Percentiles rank a stretch among this genome's conserved stretches.
phyloP scores from a whole-genome alignment of 805 yeast species.

The Monosporozyma aerobia region DNA sequence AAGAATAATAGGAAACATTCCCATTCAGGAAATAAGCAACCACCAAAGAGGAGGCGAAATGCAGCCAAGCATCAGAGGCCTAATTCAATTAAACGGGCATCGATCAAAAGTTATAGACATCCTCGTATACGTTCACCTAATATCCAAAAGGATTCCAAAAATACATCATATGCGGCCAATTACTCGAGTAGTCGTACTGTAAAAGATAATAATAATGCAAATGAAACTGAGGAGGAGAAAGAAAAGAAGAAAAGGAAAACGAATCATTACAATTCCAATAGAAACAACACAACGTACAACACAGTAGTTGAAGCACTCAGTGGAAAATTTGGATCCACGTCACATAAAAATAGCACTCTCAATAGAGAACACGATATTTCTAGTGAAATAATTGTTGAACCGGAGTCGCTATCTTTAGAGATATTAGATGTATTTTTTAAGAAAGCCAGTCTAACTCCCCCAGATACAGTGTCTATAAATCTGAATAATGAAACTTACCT shows the following conservation, averaged over 20 bases:
- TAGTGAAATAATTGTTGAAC: not conserved
- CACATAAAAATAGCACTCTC: not conserved
- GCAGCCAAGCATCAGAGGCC: not conserved
- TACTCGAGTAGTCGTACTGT: not conserved
- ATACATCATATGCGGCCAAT: not conserved
- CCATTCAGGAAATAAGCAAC: not conserved
- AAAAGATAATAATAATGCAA: not conserved
- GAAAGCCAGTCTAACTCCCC: slow-evolving; percentile 9
- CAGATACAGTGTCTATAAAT: slow-evolving; percentile 12
- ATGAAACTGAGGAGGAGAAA: not conserved
- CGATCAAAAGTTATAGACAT: not conserved
- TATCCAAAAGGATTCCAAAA: not conserved
- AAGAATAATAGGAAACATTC: not conserved
- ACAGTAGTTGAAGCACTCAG: slow-evolving; percentile 24
- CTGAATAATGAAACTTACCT: slow-evolving; percentile 10
- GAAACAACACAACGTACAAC: slow-evolving; percentile 14
- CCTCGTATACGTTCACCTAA: not conserved
- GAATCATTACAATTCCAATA: slow-evolving; percentile 7
- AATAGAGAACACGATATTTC: not conserved
- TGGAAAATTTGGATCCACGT: slow-evolving; percentile 10
- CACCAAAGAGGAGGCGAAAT: not conserved
- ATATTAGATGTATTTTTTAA: slow-evolving; percentile 11
- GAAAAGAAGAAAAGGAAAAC: slow-evolving; percentile 3
- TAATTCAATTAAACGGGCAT: not conserved
- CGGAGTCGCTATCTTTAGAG: not conserved